Base-by-base conservation (phyloP, 2,329 filamentous ascomycete species). In the Cadophora malorum region DNA sequence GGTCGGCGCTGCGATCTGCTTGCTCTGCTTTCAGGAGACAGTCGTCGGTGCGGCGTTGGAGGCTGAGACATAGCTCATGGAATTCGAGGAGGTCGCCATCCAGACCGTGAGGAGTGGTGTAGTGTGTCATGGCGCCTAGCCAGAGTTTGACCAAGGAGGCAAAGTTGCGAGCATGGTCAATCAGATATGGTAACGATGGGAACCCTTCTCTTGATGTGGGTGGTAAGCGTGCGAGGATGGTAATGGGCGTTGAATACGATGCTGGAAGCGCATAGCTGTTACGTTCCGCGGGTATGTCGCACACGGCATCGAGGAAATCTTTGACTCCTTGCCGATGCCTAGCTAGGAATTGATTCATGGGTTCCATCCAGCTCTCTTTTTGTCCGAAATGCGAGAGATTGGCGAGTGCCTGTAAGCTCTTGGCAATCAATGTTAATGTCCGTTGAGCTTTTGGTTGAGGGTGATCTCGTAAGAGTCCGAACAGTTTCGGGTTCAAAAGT, bases 321-420 rank as follows among this genome's bases (percentile, higher is more conserved):
- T 94, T 96, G 79, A 97, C 93, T 49, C 91, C 87, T 74, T 90
- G 86, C 23, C 94, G 88, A 75, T 97, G 90, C 0, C 88, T 84
- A 9, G 84, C 85, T 47, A 98, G 82, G 74, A 97, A 97, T 53
- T 87, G 87, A 77, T 97, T 98, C 95, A 98, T 98, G 0, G 94
- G 94, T 80, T 97, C 94, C 94, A 98, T 97, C 93, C 94, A 98
- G n/a, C 91, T 89, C 79, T 98, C 95, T 78, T 97, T 97, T 76
- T 92, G 94, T 50, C 95, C 95, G 77, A 97, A 97, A 0, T 89
- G 93, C 1, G 93, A 92, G 80, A 97, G 85, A 78, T 97, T 97
- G 21, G 94, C 93, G 67, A 98, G 84, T 19, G 93, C 94, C 80
- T 97, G 94, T 9, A 98, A 83, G 0, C 92, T 93, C 79, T 98